These are phyloP conservation scores for Metschnikowia matae DNA, from an alignment of 805 yeast species.

Conservation along the genomic window DNA sequence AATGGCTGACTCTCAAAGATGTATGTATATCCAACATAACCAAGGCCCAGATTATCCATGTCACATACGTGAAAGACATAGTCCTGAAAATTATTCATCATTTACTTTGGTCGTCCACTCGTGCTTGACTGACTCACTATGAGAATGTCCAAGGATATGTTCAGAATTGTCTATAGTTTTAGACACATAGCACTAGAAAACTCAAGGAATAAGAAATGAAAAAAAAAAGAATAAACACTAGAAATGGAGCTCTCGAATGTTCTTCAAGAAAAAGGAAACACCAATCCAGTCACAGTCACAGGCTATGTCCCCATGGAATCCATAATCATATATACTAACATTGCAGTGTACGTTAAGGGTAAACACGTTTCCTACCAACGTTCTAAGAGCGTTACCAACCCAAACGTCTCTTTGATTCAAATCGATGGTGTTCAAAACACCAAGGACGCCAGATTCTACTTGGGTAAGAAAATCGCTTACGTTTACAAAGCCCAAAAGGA, in stretches of 20 bases:
- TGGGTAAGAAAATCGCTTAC: constrained; percentile 99
- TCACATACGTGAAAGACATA: no score
- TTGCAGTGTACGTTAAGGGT: constrained; percentile 97
- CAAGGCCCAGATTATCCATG: background rate
- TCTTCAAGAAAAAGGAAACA: background rate
- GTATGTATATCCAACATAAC: constrained; percentile 53
- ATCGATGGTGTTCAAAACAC: constrained; percentile 92
- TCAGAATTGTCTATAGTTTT: no score
- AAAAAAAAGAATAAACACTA: no score
- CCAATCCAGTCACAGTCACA: no score
- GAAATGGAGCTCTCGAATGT: no score
- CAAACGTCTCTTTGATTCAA: constrained; percentile 93
- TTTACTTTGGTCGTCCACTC: no score
- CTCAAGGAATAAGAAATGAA: no score
- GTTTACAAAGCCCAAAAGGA: constrained; percentile 99
- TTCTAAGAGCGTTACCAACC: constrained; percentile 97
- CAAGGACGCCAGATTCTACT: constrained; percentile 97
- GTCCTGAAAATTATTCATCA: no score
- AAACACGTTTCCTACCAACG: constrained; percentile 99
- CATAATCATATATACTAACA: constrained; percentile 31
- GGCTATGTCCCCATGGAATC: no score
- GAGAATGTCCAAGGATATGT: no score
- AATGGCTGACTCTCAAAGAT: constrained; percentile 98
- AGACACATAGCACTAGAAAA: no score
- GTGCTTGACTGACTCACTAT: no score